Conservation (phyloP, 2,329 filamentous ascomycete genomes). For the Thelonectria olida region DNA sequence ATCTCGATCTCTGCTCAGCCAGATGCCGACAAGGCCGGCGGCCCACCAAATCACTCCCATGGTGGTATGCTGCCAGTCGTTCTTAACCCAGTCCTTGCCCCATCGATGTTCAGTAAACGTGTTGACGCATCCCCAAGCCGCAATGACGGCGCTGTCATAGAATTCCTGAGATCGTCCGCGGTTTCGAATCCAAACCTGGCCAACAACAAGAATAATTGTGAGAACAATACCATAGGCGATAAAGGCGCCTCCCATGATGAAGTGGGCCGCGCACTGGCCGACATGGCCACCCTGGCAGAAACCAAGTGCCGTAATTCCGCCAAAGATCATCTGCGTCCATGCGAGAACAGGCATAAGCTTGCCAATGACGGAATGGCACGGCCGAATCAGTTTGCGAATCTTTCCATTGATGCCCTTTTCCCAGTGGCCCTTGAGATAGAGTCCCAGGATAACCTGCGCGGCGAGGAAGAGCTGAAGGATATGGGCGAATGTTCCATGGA, state of each 20-base stretch:
- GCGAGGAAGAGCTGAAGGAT: constrained; percentile 82
- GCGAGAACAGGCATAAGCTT: constrained; percentile 86
- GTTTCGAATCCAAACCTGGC: constrained; percentile 85
- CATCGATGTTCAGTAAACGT: constrained; percentile 98
- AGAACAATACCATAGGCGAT: constrained; percentile 92
- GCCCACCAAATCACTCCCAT: constrained; percentile 99
- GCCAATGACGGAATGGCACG: constrained; percentile 81
- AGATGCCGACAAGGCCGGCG: constrained; percentile 89
- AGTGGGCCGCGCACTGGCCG: constrained; percentile 93
- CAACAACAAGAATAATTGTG: constrained; percentile 85
- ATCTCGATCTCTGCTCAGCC: constrained; percentile 86
- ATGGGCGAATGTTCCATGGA: constrained; percentile 83
- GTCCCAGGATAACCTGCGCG: constrained; percentile 79
- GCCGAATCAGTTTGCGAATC: constrained; percentile 76
- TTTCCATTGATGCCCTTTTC: constrained; percentile 83
- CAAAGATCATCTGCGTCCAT: constrained; percentile 96
- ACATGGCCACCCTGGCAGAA: constrained; percentile 93
- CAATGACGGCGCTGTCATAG: constrained; percentile 91
- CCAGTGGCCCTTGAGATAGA: constrained; percentile 90
- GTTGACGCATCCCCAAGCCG: constrained; percentile 95
- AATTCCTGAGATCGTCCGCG: constrained; percentile 94
- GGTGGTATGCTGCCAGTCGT: constrained; percentile 97
- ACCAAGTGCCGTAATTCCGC: constrained; percentile 89
- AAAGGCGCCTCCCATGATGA: constrained; percentile 98
- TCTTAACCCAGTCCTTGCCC: constrained; percentile 88